A percentile compares a stretch with the other conserved stretches of the same genome.
phyloP scores from a whole-genome alignment of 2,329 filamentous ascomycete species.

The Talaromyces islandicus region DNA sequence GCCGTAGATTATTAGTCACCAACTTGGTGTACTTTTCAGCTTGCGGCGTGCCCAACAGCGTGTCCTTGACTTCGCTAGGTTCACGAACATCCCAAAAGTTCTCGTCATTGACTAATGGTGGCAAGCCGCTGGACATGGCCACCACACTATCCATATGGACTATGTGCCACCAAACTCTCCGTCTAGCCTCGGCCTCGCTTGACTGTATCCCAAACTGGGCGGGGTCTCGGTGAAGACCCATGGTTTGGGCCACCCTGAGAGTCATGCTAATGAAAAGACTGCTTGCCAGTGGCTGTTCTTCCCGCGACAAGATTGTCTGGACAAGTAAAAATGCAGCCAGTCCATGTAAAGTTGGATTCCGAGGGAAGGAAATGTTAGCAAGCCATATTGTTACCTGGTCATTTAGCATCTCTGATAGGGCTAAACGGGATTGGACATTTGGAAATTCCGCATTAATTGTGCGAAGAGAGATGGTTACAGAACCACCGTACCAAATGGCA shows the following conservation, averaged over 20 bases:
- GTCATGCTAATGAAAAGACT: slow-evolving; percentile 44
- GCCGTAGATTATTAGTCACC: slow-evolving; percentile 25
- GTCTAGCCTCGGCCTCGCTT: slow-evolving; percentile 40
- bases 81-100: slow-evolving; percentile 44
- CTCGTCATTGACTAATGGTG: slow-evolving; percentile 42
- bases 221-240: slow-evolving; percentile 45
- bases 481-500: slow-evolving; percentile 45
- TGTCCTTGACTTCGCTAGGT: slow-evolving; percentile 44
- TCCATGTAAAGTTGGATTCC: slow-evolving; percentile 40
- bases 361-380: slow-evolving; percentile 38
- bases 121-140: slow-evolving; percentile 45
- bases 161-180: slow-evolving; percentile 46
- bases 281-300: slow-evolving; percentile 44
- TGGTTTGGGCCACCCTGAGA: slow-evolving; percentile 43
- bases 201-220: slow-evolving; percentile 41
- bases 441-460: slow-evolving; percentile 36
- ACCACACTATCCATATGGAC: slow-evolving; percentile 45
- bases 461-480: slow-evolving; percentile 38
- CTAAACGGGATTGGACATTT: slow-evolving; percentile 26
- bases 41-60: slow-evolving; percentile 31
- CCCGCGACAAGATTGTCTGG: slow-evolving; percentile 42
- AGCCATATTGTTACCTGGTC: slow-evolving; percentile 41
- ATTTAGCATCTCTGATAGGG: slow-evolving; percentile 33
- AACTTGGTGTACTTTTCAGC: slow-evolving; percentile 32
- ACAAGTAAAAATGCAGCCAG: slow-evolving; percentile 43